Evolutionary conservation across 129 eudicot species (phyloP), one percentile per base, ranked within the genome.

Genomic region (Centella asiatica): DNA sequence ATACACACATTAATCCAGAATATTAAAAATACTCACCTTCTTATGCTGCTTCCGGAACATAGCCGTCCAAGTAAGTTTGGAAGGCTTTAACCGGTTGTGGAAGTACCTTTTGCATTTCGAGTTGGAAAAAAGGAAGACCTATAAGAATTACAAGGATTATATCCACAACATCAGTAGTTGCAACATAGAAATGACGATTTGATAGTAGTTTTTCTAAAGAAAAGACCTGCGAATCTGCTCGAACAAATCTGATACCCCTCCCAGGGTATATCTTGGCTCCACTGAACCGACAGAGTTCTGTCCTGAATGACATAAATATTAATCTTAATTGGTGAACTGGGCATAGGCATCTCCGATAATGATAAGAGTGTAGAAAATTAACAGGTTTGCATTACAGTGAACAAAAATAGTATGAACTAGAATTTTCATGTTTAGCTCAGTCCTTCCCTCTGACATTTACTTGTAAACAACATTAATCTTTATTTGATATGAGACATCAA

Each of bases 41-140:
- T 83, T 83, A 57, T 83, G 89, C 34, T 83, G 89, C 80, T 83
- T 78, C 70, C 82, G 54, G 75, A 44, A 83, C 79, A 83, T 73
- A 24, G 85, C 88, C 2, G 89, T 83, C 85, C 85, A 78, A 36
- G 81, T 75, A 1, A 78, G 80, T 59, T 83, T 83, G 31, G 85
- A 73, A 29, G 88, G 89, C 77, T 76, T 83, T 57, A 83, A 68
- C 57, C 65, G 65, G 67, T 83, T 83, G 71, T 83, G 85, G 62
- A 83, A 83, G 57, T 83, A 72, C 73, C 82, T 66, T 59, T 83
- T 78, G 71, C 89, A 83, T 69, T 76, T 83, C 1, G 82, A 83
- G 55, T 83, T 83, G 22, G 72, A 79, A 42, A 82, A 83, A 36
- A 76, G 68, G 55, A 83, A 83, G 17, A 83, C 89, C 86, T 81